Base-by-base conservation (phyloP, 305 asterid genomes). In the Rubia peregrina region DNA sequence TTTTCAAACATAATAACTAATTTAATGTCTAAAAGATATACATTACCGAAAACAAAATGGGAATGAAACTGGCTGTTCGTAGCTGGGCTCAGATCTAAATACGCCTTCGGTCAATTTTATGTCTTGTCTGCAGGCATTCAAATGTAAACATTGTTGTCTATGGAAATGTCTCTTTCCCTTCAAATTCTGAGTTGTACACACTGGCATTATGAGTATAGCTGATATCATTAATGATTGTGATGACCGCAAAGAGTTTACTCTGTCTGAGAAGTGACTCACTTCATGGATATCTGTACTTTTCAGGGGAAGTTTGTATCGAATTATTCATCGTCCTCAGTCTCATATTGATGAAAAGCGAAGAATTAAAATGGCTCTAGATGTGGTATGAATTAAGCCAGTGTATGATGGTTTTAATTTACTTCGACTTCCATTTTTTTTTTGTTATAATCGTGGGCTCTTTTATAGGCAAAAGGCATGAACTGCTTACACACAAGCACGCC, bases 301-400 rank as follows among this genome's bases (percentile, higher is more conserved):
- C 95, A 95, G 99, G 64, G 99, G 99, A 85, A 95, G 99, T 88
- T 83, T 95, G 68, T 95, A 88, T 78, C 95, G 96, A 75, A 90
- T 95, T 76, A 90, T 95, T 78, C 99, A 90, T 78, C 98, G 95
- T 73, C 99, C 99, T 65, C 96, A 92, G 68, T 81, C 87, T 81
- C 99, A 90, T 80, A 90, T 95, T 71, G 97, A 95, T 83, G 99
- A 95, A 83, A 90, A 85, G 75, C 89, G 86, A 75, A 86, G 99
- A 89, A 88, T 95, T 67, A 92, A 80, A 79, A 95, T 95, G 99
- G 99, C 99, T 75, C 86, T 95, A 79, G 98, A 95, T 83, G 99
- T 95, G 99, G 99, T 95, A 90, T 64, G 84, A 13, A 12, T 57
- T 55, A 21, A 24, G 14, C 51, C 46, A 17, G 22, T 71, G 42